These are phyloP conservation scores for Chlamydomonas incerta DNA, from an alignment of 139 green algal genomes.

Conservation along the genomic window DNA sequence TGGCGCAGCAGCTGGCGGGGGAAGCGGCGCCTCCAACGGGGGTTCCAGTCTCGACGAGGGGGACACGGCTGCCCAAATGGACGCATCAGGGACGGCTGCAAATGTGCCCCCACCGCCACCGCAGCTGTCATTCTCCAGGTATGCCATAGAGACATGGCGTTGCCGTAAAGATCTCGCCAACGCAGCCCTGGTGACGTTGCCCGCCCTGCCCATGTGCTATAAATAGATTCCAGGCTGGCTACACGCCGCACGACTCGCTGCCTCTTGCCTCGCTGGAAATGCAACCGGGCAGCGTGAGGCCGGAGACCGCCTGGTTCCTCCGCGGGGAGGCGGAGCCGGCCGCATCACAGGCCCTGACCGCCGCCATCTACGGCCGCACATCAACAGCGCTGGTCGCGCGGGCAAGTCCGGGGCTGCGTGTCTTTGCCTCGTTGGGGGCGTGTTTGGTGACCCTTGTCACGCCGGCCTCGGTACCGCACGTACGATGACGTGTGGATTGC, in stretches of 20 bases:
- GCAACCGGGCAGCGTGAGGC: background rate
- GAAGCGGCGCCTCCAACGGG: too few species aligned
- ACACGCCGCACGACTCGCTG: background rate
- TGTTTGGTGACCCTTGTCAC: too few species aligned
- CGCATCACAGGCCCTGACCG: background rate
- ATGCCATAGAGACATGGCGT: too few species aligned
- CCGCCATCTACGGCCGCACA: slow-evolving; percentile 19
- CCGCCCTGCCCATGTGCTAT: too few species aligned
- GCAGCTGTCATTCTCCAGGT: slow-evolving; percentile 10
- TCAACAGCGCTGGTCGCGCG: too few species aligned
- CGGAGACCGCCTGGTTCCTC: slow-evolving; percentile 24
- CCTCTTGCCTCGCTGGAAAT: background rate
- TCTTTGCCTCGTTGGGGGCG: too few species aligned
- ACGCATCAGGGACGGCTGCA: background rate
- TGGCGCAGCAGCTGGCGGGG: too few species aligned
- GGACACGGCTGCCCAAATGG: background rate
- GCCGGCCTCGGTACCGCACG: too few species aligned
- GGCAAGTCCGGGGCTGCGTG: too few species aligned
- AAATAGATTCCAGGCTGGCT: background rate
- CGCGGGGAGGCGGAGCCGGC: background rate
- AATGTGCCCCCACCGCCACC: background rate
- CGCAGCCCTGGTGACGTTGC: too few species aligned
- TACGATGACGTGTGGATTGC: too few species aligned
- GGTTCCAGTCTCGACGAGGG: background rate
- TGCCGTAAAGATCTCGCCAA: too few species aligned